phyloP scores from a whole-genome alignment of 345 rosid genomes.

The Passiflora organensis region DNA sequence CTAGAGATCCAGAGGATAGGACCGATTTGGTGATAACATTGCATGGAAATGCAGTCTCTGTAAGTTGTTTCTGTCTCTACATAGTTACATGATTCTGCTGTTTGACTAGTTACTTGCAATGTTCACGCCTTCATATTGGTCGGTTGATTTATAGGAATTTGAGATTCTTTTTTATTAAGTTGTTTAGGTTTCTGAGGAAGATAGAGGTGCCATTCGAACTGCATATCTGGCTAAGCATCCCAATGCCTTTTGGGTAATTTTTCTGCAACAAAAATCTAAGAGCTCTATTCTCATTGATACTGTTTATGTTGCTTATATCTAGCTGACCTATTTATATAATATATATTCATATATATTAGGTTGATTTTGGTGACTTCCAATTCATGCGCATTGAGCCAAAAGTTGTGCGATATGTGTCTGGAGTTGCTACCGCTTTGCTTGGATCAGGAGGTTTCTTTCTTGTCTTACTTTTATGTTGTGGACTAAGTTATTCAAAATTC shows the following conservation, averaged over 20 bases:
- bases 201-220: constrained; percentile 54
- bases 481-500: neutral
- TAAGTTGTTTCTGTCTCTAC: constrained; percentile 25
- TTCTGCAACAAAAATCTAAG: too few relatives aligned
- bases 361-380: constrained; percentile 95
- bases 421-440: constrained; percentile 82
- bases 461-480: neutral
- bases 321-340: constrained; percentile 11
- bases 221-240: constrained; percentile 87
- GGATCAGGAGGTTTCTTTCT: constrained; percentile 83
- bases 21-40: constrained; percentile 75
- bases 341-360: constrained; percentile 50
- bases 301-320: neutral
- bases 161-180: constrained; percentile 8
- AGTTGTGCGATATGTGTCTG: constrained; percentile 76
- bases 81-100: neutral
- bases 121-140: neutral
- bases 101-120: constrained; percentile 2
- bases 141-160: neutral
- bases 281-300: constrained; percentile 6
- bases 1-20: constrained; percentile 84
- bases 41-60: constrained; percentile 81
- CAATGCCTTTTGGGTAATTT: constrained; percentile 83
- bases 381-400: constrained; percentile 78
- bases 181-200: constrained; percentile 60